These are phyloP conservation scores for Nitzschia sp. DNA, from an alignment of 108 stramenopile genomes.

Conservation along the genomic window DNA sequence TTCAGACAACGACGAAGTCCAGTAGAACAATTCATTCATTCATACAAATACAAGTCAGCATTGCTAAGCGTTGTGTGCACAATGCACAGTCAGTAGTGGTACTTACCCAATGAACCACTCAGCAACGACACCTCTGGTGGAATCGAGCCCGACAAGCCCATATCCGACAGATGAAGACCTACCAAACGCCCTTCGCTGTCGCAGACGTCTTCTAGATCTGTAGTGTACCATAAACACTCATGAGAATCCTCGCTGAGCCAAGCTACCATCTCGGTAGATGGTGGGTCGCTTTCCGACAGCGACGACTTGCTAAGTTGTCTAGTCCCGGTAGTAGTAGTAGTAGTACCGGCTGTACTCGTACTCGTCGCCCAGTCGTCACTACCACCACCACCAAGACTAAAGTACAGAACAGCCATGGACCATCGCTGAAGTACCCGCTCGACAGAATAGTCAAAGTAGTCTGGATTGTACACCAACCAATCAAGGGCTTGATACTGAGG, in stretches of 20 bases:
- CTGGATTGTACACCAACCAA: conserved; percentile 24
- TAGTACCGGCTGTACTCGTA: not conserved
- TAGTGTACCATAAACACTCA: conserved; percentile 53
- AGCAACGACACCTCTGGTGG: conserved; percentile 43
- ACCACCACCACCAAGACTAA: conserved; percentile 49
- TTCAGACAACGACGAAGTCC: too few relatives aligned
- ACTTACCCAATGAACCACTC: conserved; percentile 21
- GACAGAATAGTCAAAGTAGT: conserved; percentile 7
- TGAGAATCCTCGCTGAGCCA: conserved; percentile 22
- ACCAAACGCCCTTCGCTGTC: conserved; percentile 24
- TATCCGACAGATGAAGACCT: conserved; percentile 28
- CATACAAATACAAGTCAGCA: too few relatives aligned
- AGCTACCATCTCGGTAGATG: not conserved
- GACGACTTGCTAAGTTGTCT: not conserved
- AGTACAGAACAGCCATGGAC: conserved; percentile 52
- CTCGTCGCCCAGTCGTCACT: conserved; percentile 44
- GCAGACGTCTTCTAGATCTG: conserved; percentile 24
- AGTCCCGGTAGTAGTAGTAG: not conserved
- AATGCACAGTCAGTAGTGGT: too few relatives aligned
- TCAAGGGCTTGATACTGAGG: conserved; percentile 27
- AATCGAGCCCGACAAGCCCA: conserved; percentile 47
- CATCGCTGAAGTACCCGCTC: conserved; percentile 42
- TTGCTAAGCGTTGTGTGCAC: too few relatives aligned
- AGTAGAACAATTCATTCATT: too few relatives aligned
- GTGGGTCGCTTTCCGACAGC: too few relatives aligned